These are phyloP conservation scores for Cladosporium oxysporum DNA, from an alignment of 2,329 filamentous ascomycete genomes.

Conservation along the genomic window DNA sequence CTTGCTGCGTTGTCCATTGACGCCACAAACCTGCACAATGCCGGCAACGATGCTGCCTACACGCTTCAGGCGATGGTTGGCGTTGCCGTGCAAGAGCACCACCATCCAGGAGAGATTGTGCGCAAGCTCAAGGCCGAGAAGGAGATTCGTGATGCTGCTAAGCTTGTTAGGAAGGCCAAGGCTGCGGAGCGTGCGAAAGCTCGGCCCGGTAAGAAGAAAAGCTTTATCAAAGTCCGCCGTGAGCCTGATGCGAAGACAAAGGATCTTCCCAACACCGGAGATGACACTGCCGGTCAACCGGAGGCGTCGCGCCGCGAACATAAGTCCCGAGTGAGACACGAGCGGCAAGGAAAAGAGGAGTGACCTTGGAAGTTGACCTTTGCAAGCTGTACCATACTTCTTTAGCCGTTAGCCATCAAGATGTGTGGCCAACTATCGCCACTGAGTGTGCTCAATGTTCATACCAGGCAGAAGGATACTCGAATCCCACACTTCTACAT, in stretches of 20 bases:
- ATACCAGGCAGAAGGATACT: not conserved
- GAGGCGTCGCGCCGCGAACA: not conserved
- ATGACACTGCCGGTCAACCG: not conserved
- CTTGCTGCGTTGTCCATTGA: constrained; percentile 65
- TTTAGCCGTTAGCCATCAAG: not conserved
- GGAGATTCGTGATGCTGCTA: not conserved
- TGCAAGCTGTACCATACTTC: not conserved
- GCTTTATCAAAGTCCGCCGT: not conserved
- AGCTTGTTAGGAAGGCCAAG: not conserved
- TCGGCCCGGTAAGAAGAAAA: not conserved
- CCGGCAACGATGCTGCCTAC: constrained; percentile 43
- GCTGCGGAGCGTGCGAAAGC: not conserved
- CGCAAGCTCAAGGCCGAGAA: not conserved
- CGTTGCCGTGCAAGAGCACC: constrained; percentile 15
- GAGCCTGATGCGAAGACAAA: not conserved
- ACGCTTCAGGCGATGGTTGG: constrained; percentile 28
- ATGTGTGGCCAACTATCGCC: not conserved
- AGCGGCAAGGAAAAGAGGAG: not conserved
- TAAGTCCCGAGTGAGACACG: not conserved
- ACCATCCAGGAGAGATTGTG: not conserved
- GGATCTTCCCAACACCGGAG: not conserved
- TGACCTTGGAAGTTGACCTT: not conserved
- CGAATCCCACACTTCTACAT: not conserved
- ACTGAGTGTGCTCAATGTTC: not conserved
- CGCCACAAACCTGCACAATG: constrained; percentile 44